These are phyloP conservation scores for Phytophthora europaea DNA, from an alignment of 352 stramenopile genomes.

Conservation along the genomic window DNA sequence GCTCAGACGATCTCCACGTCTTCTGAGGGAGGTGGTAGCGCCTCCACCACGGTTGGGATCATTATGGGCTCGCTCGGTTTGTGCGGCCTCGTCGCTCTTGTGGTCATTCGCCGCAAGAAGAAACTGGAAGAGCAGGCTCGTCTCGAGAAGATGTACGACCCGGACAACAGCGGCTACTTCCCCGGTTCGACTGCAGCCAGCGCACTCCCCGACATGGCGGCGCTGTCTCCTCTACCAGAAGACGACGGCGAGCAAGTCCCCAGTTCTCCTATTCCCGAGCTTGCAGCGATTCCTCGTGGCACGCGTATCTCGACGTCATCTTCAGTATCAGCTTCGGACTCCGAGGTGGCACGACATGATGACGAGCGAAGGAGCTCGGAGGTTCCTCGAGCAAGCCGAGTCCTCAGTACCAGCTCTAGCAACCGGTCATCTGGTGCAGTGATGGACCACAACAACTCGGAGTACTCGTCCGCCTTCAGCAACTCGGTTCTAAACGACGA, in stretches of 20 bases:
- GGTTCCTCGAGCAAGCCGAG: slow-evolving; percentile 18
- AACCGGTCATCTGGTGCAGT: slow-evolving; percentile 64
- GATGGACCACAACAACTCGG: slow-evolving; percentile 32
- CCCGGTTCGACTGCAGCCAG: slow-evolving; percentile 40
- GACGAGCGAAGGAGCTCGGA: slow-evolving; percentile 26
- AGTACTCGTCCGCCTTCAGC: slow-evolving; percentile 45
- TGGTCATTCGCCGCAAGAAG: slow-evolving; percentile 70
- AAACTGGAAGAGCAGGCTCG: slow-evolving; percentile 54
- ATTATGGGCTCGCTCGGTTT: slow-evolving; percentile 59
- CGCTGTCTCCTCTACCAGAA: slow-evolving; percentile 46
- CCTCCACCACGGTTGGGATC: slow-evolving; percentile 56
- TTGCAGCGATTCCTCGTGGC: slow-evolving; percentile 42
- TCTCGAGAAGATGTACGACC: slow-evolving; percentile 56
- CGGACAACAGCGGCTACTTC: slow-evolving; percentile 55
- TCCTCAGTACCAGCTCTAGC: slow-evolving; percentile 27
- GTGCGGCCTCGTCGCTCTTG: slow-evolving; percentile 54
- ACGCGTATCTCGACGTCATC: slow-evolving; percentile 60
- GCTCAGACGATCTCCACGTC: slow-evolving; percentile 56
- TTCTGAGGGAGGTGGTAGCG: slow-evolving; percentile 38
- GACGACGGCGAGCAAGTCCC: slow-evolving; percentile 34
- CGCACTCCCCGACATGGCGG: slow-evolving; percentile 30
- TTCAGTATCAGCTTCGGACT: slow-evolving; percentile 51
- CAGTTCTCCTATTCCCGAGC: slow-evolving; percentile 59
- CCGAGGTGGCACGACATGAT: slow-evolving; percentile 45
- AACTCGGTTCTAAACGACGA: slow-evolving; percentile 36